Percentiles rank a stretch among this genome's conserved stretches.
These are phyloP conservation scores for Monosporascus sp. DNA, from an alignment of 2,329 filamentous ascomycete species.

Conservation along the genomic window DNA sequence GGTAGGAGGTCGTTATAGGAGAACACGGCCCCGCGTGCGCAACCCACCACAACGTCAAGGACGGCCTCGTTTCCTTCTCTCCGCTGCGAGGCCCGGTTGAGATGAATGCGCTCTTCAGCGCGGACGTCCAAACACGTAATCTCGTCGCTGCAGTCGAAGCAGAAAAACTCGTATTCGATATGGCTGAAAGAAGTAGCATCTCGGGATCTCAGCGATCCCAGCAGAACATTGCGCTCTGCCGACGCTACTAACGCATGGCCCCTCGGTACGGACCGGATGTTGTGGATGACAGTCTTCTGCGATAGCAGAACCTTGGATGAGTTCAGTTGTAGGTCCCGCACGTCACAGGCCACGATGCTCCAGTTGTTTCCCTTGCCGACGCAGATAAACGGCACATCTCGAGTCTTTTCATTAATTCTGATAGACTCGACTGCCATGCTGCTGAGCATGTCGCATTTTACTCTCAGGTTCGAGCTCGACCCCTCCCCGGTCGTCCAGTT, in stretches of 20 bases:
- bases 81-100: constrained; percentile 26
- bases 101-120: constrained; percentile 26
- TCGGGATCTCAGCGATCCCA: constrained; percentile 47
- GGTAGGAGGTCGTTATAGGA: constrained; percentile 72
- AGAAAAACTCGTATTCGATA: constrained; percentile 51
- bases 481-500: constrained; percentile 51
- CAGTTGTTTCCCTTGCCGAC: constrained; percentile 35
- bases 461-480: constrained; percentile 36
- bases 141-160: constrained; percentile 55
- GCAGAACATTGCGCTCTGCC: constrained; percentile 48
- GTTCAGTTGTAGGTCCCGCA: constrained; percentile 22
- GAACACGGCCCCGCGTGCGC: constrained; percentile 69
- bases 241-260: constrained; percentile 56
- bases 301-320: constrained; percentile 31
- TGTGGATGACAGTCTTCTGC: constrained; percentile 36
- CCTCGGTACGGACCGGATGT: constrained; percentile 44
- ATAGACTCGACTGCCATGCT: constrained; percentile 40
- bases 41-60: constrained; percentile 74
- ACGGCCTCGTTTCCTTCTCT: constrained; percentile 28
- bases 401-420: constrained; percentile 25
- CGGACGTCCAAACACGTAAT: constrained; percentile 65
- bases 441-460: constrained; percentile 38
- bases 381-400: constrained; percentile 44
- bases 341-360: constrained; percentile 43
- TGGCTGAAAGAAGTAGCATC: constrained; percentile 31